phyloP scores from a whole-genome alignment of 2,329 filamentous ascomycete species.

The Pseudocercospora crystallina region DNA sequence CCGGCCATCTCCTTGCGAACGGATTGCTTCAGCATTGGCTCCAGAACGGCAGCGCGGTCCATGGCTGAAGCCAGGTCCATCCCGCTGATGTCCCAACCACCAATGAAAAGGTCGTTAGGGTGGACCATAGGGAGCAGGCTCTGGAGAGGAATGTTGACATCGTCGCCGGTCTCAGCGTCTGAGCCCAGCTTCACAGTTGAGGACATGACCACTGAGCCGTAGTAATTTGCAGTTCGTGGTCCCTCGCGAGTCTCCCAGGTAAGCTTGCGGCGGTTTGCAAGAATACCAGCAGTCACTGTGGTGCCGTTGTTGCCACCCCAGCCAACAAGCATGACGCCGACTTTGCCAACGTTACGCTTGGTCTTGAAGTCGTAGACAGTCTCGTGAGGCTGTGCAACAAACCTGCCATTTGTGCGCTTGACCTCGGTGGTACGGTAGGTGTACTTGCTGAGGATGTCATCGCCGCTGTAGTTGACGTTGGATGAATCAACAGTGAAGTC shows the following conservation, averaged over 20 bases:
- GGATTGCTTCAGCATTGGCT: constrained; percentile 86
- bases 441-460: constrained; percentile 89
- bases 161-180: constrained; percentile 76
- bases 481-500: constrained; percentile 84
- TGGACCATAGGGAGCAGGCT: constrained; percentile 85
- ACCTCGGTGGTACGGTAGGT: constrained; percentile 93
- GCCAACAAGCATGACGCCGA: constrained; percentile 95
- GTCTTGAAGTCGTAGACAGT: constrained; percentile 97
- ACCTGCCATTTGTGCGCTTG: constrained; percentile 69
- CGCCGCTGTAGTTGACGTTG: constrained; percentile 86
- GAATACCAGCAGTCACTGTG: constrained; percentile 93
- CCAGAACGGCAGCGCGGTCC: constrained; percentile 92
- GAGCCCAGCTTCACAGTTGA: constrained; percentile 96
- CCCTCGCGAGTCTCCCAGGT: constrained; percentile 94
- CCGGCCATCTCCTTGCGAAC: constrained; percentile 90
- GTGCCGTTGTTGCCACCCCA: constrained; percentile 98
- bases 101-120: constrained; percentile 90
- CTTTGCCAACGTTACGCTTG: constrained; percentile 87
- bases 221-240: constrained; percentile 85
- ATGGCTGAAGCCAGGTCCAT: constrained; percentile 88
- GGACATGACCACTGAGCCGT: constrained; percentile 94
- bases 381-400: constrained; percentile 81
- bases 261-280: constrained; percentile 86
- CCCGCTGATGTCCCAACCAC: constrained; percentile 95
- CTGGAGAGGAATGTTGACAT: constrained; percentile 96